Evolutionary conservation across 2,329 filamentous ascomycete species (phyloP).

Genomic region (Stachybotrys elegans): DNA sequence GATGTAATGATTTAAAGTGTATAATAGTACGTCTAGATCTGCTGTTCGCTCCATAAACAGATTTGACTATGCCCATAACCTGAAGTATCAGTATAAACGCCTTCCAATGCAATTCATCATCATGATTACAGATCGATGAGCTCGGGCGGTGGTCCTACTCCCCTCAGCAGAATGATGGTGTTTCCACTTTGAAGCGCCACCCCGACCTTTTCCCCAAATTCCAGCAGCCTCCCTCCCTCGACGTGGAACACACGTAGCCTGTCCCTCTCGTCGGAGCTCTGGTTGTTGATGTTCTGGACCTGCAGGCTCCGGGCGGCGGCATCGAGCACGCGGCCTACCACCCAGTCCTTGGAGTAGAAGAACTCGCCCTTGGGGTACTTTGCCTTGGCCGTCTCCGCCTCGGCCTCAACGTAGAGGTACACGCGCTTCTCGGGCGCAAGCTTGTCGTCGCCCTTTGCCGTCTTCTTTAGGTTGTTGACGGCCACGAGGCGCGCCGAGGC

Average conservation of each 20-base stretch:
- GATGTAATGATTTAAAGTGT: too few relatives aligned
- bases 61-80: too few relatives aligned
- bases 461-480: conserved; percentile 75
- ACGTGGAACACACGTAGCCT: conserved; percentile 88
- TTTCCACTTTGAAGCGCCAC: conserved; percentile 71
- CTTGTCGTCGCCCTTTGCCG: conserved; percentile 85
- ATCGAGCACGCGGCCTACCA: conserved; percentile 78
- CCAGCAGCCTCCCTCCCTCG: conserved; percentile 78
- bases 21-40: too few relatives aligned
- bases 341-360: conserved; percentile 81
- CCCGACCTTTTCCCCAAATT: conserved; percentile 84
- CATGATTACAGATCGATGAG: conserved; percentile 48
- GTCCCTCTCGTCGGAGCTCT: conserved; percentile 68
- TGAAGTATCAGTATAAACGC: too few relatives aligned
- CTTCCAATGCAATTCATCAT: background rate
- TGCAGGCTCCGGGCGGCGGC: conserved; percentile 71
- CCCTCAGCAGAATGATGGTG: conserved; percentile 81
- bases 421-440: conserved; percentile 77
- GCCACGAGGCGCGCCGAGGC: conserved; percentile 62
- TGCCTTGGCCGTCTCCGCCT: conserved; percentile 75
- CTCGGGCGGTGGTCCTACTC: conserved; percentile 74
- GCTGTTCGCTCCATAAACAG: too few relatives aligned
- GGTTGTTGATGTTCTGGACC: conserved; percentile 80
- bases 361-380: conserved; percentile 80
- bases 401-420: conserved; percentile 86